Conservation (phyloP, 2,329 filamentous ascomycete species). For the Fusarium anguioides region DNA sequence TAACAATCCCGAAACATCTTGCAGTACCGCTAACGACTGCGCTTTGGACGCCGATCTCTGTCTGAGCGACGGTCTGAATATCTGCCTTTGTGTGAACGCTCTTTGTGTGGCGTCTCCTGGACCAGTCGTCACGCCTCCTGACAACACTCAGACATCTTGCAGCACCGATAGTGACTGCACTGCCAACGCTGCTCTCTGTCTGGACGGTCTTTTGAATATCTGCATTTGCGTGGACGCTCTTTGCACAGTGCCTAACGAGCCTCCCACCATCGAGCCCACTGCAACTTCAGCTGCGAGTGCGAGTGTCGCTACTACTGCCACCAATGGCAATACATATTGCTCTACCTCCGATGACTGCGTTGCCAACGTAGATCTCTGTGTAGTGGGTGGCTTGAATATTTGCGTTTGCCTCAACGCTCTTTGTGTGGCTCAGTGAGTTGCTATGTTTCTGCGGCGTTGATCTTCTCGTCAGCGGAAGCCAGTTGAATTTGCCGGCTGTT, state of each 20-base stretch:
- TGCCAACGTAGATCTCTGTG: not conserved
- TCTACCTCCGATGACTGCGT: not conserved
- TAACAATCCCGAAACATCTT: accelerated
- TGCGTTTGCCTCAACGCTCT: not conserved
- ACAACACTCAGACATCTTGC: no score
- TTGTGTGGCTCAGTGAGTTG: not conserved
- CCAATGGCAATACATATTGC: no score
- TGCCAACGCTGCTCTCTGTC: not conserved
- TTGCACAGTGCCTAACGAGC: no score
- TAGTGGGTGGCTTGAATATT: not conserved
- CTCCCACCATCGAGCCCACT: no score
- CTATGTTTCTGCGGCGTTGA: no score
- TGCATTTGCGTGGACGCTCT: not conserved
- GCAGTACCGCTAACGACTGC: not conserved
- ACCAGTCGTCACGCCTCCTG: no score
- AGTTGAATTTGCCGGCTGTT: no score
- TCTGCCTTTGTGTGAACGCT: no score
- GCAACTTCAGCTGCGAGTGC: no score
- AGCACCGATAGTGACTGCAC: not conserved
- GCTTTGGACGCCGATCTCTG: not conserved
- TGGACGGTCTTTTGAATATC: not conserved
- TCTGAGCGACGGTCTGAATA: not conserved
- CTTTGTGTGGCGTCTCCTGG: no score
- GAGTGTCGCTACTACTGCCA: no score
- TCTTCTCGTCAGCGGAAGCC: no score